Evolutionary conservation across 371 early-diverging fungal genomes (phyloP).

Genomic region (Rhizopus microsporus): DNA sequence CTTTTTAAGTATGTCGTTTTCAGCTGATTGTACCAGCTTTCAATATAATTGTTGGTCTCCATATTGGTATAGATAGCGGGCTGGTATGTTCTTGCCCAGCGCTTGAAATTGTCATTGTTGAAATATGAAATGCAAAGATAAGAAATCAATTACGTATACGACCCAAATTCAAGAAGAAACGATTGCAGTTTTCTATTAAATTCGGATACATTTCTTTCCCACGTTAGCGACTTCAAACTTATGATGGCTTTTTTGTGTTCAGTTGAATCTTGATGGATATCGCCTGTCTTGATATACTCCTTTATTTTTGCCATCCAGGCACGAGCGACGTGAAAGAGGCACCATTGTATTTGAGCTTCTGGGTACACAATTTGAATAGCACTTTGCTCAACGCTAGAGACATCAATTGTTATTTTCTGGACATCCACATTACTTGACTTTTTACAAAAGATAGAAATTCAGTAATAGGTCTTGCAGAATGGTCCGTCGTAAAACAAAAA

Average conservation of each 20-base stretch:
- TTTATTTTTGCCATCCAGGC: conserved; percentile 12
- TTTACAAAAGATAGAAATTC: not conserved
- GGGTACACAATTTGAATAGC: too few species aligned
- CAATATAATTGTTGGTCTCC: too few species aligned
- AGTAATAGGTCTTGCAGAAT: not conserved
- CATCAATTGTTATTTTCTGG: too few species aligned
- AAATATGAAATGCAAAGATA: too few species aligned
- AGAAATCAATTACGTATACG: too few species aligned
- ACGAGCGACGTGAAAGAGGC: conserved; percentile 5
- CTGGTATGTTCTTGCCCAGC: too few species aligned
- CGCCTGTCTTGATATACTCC: not conserved
- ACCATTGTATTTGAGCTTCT: conserved; percentile 1
- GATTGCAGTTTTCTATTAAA: not conserved
- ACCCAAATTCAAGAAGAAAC: not conserved
- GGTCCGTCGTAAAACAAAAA: not conserved
- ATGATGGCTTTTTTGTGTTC: not conserved
- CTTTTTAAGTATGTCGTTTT: conserved; percentile 13
- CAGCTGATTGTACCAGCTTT: too few species aligned
- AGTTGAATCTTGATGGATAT: too few species aligned
- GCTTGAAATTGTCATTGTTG: too few species aligned
- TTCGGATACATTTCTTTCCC: not conserved
- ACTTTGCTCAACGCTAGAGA: too few species aligned
- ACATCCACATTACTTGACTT: too few species aligned
- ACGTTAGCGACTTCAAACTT: conserved; percentile 3
- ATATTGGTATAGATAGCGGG: too few species aligned